phyloP scores from a whole-genome alignment of 257 asterid genomes.

The Lycium barbarum region DNA sequence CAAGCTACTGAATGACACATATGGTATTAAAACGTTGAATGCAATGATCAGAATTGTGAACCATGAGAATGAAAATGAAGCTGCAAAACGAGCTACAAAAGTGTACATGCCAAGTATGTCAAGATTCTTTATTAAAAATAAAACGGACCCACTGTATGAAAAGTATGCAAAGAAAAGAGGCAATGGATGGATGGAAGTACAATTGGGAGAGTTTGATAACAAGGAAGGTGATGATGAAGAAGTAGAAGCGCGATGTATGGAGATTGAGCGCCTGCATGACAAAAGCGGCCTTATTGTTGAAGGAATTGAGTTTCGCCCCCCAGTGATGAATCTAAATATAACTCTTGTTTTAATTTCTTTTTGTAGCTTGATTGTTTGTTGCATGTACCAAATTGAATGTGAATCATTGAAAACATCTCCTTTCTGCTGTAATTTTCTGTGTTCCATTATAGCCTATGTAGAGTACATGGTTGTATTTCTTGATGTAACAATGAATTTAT shows the following conservation, averaged over 20 bases:
- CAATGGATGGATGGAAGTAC: conserved; percentile 50
- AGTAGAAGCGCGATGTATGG: conserved; percentile 44
- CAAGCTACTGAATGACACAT: not conserved
- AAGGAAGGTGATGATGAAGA: conserved; percentile 38
- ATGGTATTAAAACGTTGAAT: conserved; percentile 27
- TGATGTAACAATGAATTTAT: too few relatives aligned
- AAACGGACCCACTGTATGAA: conserved; percentile 15
- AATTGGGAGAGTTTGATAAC: conserved; percentile 39
- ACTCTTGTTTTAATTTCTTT: too few relatives aligned
- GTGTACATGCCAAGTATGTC: conserved; percentile 24
- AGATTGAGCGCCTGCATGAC: not conserved
- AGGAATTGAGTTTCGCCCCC: conserved; percentile 38
- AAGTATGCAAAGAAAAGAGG: conserved; percentile 24
- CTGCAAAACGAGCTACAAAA: conserved; percentile 31
- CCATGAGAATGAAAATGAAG: conserved; percentile 20
- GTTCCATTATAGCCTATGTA: too few relatives aligned
- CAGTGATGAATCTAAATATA: not conserved
- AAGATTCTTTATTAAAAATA: not conserved
- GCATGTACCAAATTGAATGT: too few relatives aligned
- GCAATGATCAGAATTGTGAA: conserved; percentile 30
- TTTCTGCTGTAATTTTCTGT: too few relatives aligned
- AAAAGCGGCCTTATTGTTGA: conserved; percentile 38
- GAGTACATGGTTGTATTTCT: too few relatives aligned
- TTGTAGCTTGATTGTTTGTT: too few relatives aligned
- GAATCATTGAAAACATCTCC: too few relatives aligned